These are phyloP conservation scores for Penicillium sp. DNA, from an alignment of 2,329 filamentous ascomycete species.

Conservation along the genomic window DNA sequence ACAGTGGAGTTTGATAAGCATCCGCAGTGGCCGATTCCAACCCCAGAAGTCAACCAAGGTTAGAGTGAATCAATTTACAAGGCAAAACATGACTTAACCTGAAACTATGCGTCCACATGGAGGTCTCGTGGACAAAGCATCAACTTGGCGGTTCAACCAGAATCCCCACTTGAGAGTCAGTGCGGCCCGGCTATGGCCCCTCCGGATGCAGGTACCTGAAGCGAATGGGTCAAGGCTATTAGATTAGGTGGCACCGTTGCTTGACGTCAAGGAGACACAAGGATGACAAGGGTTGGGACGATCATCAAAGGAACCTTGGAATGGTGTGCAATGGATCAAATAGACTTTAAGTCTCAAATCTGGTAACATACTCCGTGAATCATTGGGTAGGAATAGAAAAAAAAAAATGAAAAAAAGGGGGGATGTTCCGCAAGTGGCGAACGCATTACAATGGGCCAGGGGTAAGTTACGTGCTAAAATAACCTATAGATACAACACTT, in stretches of 20 bases:
- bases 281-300: background rate
- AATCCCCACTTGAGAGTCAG: conserved; percentile 12
- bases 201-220: conserved; percentile 23
- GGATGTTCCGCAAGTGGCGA: conserved; percentile 1
- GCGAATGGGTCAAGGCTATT: background rate
- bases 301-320: background rate
- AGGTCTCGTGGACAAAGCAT: conserved; percentile 22
- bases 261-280: background rate
- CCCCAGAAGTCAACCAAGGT: background rate
- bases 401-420: background rate
- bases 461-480: background rate
- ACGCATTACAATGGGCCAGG: background rate
- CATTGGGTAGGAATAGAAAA: background rate
- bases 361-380: background rate
- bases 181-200: conserved; percentile 5
- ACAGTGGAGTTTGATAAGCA: conserved; percentile 10
- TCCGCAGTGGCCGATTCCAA: background rate
- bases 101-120: conserved; percentile 23
- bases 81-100: conserved; percentile 8
- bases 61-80: background rate
- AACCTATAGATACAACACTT: background rate
- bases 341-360: background rate
- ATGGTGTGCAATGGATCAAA: background rate
- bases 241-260: background rate
- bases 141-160: background rate